Conservation (phyloP, 202 grass and related monocot species). For the Dendrocalamus latiflorus region DNA sequence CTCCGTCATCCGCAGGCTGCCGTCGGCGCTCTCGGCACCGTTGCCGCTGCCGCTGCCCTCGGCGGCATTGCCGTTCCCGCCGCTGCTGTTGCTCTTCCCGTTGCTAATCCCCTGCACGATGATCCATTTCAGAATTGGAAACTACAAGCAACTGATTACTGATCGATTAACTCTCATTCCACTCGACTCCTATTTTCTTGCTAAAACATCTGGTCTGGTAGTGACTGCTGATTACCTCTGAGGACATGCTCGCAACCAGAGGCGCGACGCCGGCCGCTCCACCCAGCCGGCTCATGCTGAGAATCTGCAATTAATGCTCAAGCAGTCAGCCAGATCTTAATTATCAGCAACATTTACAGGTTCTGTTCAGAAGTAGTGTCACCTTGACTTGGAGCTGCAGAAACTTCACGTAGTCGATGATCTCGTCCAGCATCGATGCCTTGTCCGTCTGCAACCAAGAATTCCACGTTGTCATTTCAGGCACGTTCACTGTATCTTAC, state of each 20-base stretch:
- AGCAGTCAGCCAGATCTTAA: not conserved
- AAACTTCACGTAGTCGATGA: slow-evolving; percentile 85
- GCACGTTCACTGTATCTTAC: not conserved
- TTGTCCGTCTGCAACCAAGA: slow-evolving; percentile 60
- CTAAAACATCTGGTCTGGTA: not conserved
- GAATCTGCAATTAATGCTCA: slow-evolving; percentile 42
- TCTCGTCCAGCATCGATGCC: slow-evolving; percentile 85
- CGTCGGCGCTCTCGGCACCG: not conserved
- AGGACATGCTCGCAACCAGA: slow-evolving; percentile 73
- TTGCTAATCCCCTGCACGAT: slow-evolving; percentile 31
- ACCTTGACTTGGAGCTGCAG: slow-evolving; percentile 79
- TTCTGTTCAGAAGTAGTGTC: not conserved
- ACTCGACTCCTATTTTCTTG: not conserved
- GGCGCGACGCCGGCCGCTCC: slow-evolving; percentile 77
- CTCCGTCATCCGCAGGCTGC: slow-evolving; percentile 62
- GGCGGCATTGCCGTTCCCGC: not conserved
- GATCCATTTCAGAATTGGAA: not conserved
- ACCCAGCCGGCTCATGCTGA: slow-evolving; percentile 92
- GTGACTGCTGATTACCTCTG: slow-evolving; percentile 43
- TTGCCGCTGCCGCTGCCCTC: not conserved
- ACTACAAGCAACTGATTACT: not conserved
- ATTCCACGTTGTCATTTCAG: not conserved
- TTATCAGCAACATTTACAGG: not conserved
- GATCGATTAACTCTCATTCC: not conserved
- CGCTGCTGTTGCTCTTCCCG: slow-evolving; percentile 15